Conservation (phyloP, 208 protist species). For the Leishmania lainsoni region DNA sequence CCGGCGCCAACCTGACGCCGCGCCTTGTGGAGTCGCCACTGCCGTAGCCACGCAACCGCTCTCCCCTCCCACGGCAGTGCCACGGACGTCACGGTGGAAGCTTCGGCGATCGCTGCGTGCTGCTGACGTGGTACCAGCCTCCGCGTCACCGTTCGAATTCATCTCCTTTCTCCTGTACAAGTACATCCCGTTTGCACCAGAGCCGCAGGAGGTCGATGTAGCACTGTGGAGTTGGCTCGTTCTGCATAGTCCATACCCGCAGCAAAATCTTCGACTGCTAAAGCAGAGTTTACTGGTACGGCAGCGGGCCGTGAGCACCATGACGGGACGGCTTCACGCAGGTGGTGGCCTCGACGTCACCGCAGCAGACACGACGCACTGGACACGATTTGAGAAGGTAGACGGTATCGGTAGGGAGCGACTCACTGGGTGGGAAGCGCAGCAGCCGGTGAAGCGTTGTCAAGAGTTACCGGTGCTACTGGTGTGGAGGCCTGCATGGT, state of each 20-base stretch:
- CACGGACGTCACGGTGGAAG: conserved; percentile 21
- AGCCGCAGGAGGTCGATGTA: conserved; percentile 40
- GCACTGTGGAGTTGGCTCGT: conserved; percentile 48
- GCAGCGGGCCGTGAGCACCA: conserved; percentile 9
- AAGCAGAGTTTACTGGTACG: conserved; percentile 34
- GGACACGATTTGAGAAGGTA: conserved; percentile 7
- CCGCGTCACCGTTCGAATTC: conserved; percentile 31
- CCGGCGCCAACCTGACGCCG: neutral
- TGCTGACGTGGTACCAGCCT: conserved; percentile 20
- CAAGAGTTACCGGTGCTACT: conserved; percentile 34
- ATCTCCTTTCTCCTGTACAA: conserved; percentile 20
- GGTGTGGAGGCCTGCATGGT: conserved; percentile 48
- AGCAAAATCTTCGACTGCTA: conserved; percentile 31
- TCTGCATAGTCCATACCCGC: conserved; percentile 32
- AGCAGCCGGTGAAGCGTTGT: conserved; percentile 3
- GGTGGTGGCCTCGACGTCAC: neutral
- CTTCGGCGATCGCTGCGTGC: conserved; percentile 21
- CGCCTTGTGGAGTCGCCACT: neutral
- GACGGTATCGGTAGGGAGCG: conserved; percentile 20
- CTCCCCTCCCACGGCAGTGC: neutral
- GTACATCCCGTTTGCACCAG: conserved; percentile 38
- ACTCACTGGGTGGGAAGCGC: conserved; percentile 11
- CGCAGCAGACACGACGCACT: conserved; percentile 6
- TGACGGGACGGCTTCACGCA: neutral
- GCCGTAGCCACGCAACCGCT: neutral